Evolutionary conservation across 495 filamentous ascomycete genomes (phyloP).

Genomic region (Achaetomiella virescens): DNA sequence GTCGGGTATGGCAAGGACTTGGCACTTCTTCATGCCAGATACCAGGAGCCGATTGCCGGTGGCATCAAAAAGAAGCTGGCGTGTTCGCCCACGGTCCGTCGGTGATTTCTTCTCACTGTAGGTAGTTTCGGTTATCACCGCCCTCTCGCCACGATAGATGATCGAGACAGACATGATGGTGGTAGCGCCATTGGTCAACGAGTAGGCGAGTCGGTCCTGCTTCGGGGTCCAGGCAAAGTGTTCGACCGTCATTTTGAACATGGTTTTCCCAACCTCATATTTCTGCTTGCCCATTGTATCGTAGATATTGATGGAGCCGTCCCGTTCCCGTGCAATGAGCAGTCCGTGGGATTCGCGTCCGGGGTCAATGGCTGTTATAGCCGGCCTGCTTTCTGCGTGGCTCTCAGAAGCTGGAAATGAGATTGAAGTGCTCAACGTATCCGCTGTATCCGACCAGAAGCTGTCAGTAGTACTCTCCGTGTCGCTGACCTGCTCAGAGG

Average conservation of each 20-base stretch:
- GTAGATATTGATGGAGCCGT: not conserved
- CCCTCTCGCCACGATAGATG: not conserved
- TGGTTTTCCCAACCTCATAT: not conserved
- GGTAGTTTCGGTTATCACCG: not conserved
- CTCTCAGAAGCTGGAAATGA: not conserved
- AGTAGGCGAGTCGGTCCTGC: not conserved
- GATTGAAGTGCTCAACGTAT: not conserved
- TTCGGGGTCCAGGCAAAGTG: not conserved
- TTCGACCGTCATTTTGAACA: not conserved
- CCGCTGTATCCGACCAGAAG: not conserved
- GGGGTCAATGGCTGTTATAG: not conserved
- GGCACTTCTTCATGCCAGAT: not conserved
- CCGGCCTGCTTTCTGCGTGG: not conserved
- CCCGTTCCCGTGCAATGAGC: not conserved
- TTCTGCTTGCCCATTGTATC: not conserved
- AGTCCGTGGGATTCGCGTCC: not conserved
- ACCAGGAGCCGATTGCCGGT: not conserved
- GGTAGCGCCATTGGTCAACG: not conserved
- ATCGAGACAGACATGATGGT: not conserved
- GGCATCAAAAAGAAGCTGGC: not conserved
- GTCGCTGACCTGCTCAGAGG: not conserved
- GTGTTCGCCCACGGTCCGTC: not conserved
- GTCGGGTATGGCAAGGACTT: constrained; percentile 1
- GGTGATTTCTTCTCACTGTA: not conserved
- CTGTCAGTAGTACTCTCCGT: not conserved